phyloP scores from a whole-genome alignment of 192 early-diverging fungal genomes.

The Phycomyces blakesleeanus region DNA sequence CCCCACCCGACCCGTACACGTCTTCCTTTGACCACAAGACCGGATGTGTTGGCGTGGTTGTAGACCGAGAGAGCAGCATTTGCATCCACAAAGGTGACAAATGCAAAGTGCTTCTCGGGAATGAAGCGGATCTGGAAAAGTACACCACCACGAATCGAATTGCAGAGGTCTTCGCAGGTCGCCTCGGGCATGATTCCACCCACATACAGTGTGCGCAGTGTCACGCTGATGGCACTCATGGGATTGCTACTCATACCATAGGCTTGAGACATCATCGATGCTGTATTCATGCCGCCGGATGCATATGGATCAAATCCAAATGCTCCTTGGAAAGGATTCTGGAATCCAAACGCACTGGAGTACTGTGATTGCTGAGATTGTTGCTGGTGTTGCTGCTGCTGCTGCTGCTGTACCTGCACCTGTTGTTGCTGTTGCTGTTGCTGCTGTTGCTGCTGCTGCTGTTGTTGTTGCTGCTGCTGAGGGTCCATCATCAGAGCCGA shows the following conservation, averaged over 20 bases:
- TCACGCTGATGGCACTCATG: neutral
- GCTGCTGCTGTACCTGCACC: neutral
- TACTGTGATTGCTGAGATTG: neutral
- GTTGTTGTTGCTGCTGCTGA: constrained; percentile 4
- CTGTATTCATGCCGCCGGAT: constrained; percentile 2
- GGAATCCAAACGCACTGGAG: constrained; percentile 12
- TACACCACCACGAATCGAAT: constrained; percentile 80
- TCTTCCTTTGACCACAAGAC: constrained; percentile 63
- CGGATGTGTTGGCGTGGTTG: constrained; percentile 51
- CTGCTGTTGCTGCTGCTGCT: neutral
- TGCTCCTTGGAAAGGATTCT: constrained; percentile 11
- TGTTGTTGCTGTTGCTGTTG: constrained; percentile 2
- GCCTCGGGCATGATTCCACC: constrained; percentile 73
- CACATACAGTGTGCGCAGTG: constrained; percentile 68
- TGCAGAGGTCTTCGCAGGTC: constrained; percentile 76
- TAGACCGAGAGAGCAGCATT: constrained; percentile 59
- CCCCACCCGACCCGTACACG: constrained; percentile 81
- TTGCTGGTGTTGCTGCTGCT: neutral
- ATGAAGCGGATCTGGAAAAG: constrained; percentile 71
- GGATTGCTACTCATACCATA: constrained; percentile 10
- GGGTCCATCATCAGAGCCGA: neutral
- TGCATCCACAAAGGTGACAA: constrained; percentile 82
- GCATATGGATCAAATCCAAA: constrained; percentile 25
- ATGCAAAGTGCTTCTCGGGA: constrained; percentile 76
- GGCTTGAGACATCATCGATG: constrained; percentile 16